phyloP scores from a whole-genome alignment of 192 early-diverging fungal genomes.

The Chytriomyces hyalinus region DNA sequence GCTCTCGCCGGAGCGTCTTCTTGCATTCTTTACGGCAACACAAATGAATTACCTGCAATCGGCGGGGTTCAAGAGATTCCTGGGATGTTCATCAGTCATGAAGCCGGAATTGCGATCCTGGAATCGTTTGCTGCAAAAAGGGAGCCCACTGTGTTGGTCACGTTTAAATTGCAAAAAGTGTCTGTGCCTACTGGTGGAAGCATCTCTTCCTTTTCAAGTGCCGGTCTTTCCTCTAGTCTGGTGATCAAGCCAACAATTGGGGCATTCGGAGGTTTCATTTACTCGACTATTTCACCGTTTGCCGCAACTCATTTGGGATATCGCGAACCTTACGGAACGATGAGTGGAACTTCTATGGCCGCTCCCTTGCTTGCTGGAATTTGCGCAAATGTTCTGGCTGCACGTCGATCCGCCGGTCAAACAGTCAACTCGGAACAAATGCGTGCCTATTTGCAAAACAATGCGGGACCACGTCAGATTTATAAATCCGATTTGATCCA shows the following conservation, averaged over 20 bases:
- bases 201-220: background rate
- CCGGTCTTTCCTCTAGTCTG: background rate
- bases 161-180: background rate
- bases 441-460: constrained; percentile 27
- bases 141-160: background rate
- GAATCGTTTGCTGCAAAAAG: background rate
- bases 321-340: constrained; percentile 10
- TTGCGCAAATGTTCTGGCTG: constrained; percentile 48
- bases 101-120: constrained; percentile 20
- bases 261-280: background rate
- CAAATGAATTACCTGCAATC: constrained; percentile 1
- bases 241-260: background rate
- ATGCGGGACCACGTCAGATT: background rate
- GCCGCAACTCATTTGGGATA: background rate
- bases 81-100: background rate
- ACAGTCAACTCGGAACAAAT: background rate
- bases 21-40: constrained; percentile 31
- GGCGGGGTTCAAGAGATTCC: constrained; percentile 5
- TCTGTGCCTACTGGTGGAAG: background rate
- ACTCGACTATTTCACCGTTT: background rate
- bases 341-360: constrained; percentile 68
- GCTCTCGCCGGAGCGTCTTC: constrained; percentile 9
- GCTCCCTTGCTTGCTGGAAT: constrained; percentile 63
- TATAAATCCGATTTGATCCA: constrained; percentile 17
- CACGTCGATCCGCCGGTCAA: background rate